Percentiles rank a stretch among this genome's conserved stretches.
These are phyloP conservation scores for Harringtonia lauricola DNA, from an alignment of 2,329 filamentous ascomycete genomes.

Conservation along the genomic window DNA sequence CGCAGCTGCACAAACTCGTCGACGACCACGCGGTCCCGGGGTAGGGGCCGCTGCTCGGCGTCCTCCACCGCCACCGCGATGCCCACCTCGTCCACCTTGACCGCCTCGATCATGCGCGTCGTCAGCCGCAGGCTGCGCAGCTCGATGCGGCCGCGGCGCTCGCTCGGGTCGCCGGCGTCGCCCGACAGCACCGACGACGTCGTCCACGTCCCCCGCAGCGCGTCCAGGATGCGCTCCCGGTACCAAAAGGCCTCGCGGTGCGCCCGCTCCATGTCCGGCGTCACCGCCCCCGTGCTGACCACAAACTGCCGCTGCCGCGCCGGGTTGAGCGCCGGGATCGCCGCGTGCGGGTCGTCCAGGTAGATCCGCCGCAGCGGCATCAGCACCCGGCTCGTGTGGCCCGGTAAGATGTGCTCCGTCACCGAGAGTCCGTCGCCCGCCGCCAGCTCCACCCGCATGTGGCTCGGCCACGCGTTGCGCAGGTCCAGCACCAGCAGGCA, in stretches of 20 bases:
- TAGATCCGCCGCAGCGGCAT: slow-evolving; percentile 67
- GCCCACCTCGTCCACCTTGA: slow-evolving; percentile 70
- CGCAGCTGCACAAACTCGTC: slow-evolving; percentile 60
- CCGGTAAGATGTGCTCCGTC: slow-evolving; percentile 49
- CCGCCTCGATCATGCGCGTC: slow-evolving; percentile 68
- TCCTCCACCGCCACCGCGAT: slow-evolving; percentile 47
- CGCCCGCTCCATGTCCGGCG: slow-evolving; percentile 66
- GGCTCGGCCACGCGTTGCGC: slow-evolving; percentile 80
- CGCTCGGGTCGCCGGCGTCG: slow-evolving; percentile 21
- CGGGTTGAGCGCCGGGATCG: slow-evolving; percentile 71
- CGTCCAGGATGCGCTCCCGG: slow-evolving; percentile 66
- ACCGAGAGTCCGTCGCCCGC: slow-evolving; percentile 31
- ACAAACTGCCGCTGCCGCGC: slow-evolving; percentile 87
- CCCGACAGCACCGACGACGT: slow-evolving; percentile 37
- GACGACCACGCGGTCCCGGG: slow-evolving; percentile 19
- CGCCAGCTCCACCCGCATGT: slow-evolving; percentile 53
- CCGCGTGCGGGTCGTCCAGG: slow-evolving; percentile 62
- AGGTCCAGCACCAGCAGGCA: slow-evolving; percentile 76
- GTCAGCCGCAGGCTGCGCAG: slow-evolving; percentile 65
- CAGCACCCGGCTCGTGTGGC: slow-evolving; percentile 62
- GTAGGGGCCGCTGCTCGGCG: slow-evolving; percentile 5
- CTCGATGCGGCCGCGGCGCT: slow-evolving; percentile 55
- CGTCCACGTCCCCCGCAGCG: slow-evolving; percentile 61
- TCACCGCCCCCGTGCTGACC: slow-evolving; percentile 68
- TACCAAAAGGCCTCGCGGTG: slow-evolving; percentile 87